Conservation (phyloP, 106 monocot species). For the Ottelia alismoides region DNA sequence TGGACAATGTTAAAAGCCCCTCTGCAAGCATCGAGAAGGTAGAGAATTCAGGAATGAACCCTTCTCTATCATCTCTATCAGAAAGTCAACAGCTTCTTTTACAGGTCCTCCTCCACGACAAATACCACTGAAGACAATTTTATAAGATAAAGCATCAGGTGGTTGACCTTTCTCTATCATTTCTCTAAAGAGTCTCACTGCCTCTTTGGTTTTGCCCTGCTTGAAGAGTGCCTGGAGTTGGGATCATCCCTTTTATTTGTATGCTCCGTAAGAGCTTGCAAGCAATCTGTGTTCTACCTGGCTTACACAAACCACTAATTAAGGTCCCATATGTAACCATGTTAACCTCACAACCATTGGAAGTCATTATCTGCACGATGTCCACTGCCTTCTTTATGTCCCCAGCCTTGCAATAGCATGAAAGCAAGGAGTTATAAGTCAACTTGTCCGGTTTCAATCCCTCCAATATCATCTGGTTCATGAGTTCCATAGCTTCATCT, state of each 20-base stretch:
- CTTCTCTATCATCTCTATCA: conserved; percentile 62
- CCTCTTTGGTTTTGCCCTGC: conserved; percentile 60
- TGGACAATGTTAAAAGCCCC: conserved; percentile 60
- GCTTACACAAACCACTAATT: conserved; percentile 54
- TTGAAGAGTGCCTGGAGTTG: conserved; percentile 76
- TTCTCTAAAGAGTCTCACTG: conserved; percentile 75
- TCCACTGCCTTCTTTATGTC: conserved; percentile 57
- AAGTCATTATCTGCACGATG: conserved; percentile 77
- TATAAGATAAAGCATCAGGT: conserved; percentile 74
- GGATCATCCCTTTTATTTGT: conserved; percentile 76
- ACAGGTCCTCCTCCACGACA: conserved; percentile 81
- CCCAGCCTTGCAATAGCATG: conserved; percentile 57
- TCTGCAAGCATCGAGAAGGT: conserved; percentile 77
- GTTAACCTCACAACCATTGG: conserved; percentile 75
- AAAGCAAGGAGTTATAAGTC: conserved; percentile 69
- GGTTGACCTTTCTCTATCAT: conserved; percentile 52
- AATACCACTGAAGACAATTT: conserved; percentile 72
- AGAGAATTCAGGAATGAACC: conserved; percentile 56
- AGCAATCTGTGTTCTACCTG: conserved; percentile 56
- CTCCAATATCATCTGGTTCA: conserved; percentile 78
- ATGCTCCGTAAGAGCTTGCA: conserved; percentile 39
- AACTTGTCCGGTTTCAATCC: conserved; percentile 72
- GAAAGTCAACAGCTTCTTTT: conserved; percentile 74
- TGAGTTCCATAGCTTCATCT: conserved; percentile 67
- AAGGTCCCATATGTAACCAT: conserved; percentile 64